Evolutionary conservation across 768 basidiomycete species (phyloP).

Genomic region (Amanita pallidorosea): DNA sequence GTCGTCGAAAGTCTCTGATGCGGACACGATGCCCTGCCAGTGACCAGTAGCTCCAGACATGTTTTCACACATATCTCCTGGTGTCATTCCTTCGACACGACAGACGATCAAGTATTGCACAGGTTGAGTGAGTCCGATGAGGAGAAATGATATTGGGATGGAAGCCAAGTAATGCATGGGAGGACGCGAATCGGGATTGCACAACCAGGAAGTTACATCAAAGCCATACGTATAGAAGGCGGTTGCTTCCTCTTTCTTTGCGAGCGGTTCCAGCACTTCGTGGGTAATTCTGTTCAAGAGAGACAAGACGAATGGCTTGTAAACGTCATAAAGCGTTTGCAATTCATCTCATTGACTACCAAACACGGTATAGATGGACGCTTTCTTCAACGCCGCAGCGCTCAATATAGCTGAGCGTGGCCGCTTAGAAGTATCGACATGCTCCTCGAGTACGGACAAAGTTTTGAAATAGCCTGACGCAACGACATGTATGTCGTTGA

Average conservation of each 20-base stretch:
- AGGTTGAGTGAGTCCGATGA: slow-evolving; percentile 95
- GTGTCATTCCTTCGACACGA: slow-evolving; percentile 63
- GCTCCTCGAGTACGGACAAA: slow-evolving; percentile 54
- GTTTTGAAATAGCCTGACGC: slow-evolving; percentile 70
- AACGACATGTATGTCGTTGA: slow-evolving; percentile 75
- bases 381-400: slow-evolving; percentile 49
- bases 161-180: slow-evolving; percentile 82
- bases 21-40: slow-evolving; percentile 92
- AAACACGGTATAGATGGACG: slow-evolving; percentile 84
- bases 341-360: slow-evolving; percentile 98
- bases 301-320: slow-evolving; percentile 73
- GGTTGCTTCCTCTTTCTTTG: slow-evolving; percentile 43
- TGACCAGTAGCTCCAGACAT: slow-evolving; percentile 91
- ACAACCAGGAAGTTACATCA: slow-evolving; percentile 78
- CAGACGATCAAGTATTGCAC: slow-evolving; percentile 82
- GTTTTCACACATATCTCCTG: slow-evolving; percentile 66
- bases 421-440: slow-evolving; percentile 44
- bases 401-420: slow-evolving; percentile 60
- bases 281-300: slow-evolving; percentile 56
- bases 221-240: slow-evolving; percentile 75
- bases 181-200: slow-evolving; percentile 59
- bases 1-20: slow-evolving; percentile 68
- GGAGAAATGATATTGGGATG: slow-evolving; percentile 86
- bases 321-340: slow-evolving; percentile 82
- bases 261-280: slow-evolving; percentile 64